Conservation (phyloP, 2,329 filamentous ascomycete genomes). For the Diplocarpon rosae region DNA sequence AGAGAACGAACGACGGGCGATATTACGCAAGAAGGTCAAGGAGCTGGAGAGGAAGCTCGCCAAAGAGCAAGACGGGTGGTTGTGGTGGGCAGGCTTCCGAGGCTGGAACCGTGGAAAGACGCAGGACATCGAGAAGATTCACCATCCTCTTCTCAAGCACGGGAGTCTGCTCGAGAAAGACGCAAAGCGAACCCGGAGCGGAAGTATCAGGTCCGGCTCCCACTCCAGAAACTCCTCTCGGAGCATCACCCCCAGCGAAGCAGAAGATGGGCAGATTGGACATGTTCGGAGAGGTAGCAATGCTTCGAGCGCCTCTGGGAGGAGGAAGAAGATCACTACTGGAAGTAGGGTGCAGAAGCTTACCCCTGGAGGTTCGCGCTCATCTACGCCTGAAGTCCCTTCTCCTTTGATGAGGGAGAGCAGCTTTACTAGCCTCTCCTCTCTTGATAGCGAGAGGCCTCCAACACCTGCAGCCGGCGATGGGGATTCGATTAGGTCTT, state of each 20-base stretch:
- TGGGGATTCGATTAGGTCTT: slow-evolving; percentile 10
- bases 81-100: slow-evolving; percentile 79
- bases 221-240: slow-evolving; percentile 28
- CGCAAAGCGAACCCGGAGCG: slow-evolving; percentile 21
- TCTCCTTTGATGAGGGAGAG: slow-evolving; percentile 24
- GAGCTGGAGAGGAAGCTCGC: slow-evolving; percentile 57
- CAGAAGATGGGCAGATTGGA: slow-evolving; percentile 20
- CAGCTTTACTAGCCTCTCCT: slow-evolving; percentile 24
- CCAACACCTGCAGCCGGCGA: slow-evolving; percentile 15
- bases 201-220: slow-evolving; percentile 23
- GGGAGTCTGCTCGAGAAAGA: slow-evolving; percentile 19
- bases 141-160: slow-evolving; percentile 21
- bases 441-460: slow-evolving; percentile 22
- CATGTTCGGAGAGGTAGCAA: slow-evolving; percentile 23
- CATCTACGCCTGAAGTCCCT: slow-evolving; percentile 24
- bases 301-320: slow-evolving; percentile 18
- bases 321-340: slow-evolving; percentile 21
- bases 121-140: slow-evolving; percentile 25
- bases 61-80: slow-evolving; percentile 57
- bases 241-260: slow-evolving; percentile 27
- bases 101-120: slow-evolving; percentile 32
- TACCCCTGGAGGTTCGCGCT: slow-evolving; percentile 20
- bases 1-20: slow-evolving; percentile 78
- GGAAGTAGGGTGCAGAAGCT: slow-evolving; percentile 18
- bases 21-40: slow-evolving; percentile 59